phyloP scores from a whole-genome alignment of 768 basidiomycete genomes.

The Lyophyllum atratum region DNA sequence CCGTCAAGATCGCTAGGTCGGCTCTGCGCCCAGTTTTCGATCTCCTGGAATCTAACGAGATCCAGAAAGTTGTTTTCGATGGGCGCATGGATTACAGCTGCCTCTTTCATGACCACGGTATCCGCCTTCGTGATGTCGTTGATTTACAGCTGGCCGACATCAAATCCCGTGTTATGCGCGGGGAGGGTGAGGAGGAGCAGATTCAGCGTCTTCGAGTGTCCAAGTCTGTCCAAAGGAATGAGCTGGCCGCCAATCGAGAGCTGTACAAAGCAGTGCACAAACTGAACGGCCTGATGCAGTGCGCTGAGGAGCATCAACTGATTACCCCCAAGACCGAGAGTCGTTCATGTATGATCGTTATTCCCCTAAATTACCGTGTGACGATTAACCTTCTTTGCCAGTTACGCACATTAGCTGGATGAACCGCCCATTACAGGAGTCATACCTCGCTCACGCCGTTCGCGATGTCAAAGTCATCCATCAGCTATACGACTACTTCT shows the following conservation, averaged over 20 bases:
- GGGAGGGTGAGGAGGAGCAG: neutral
- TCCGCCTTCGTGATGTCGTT: slow-evolving; percentile 10
- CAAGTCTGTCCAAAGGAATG: neutral
- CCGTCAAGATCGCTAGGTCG: neutral
- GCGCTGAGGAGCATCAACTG: neutral
- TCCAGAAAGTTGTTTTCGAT: slow-evolving; percentile 19
- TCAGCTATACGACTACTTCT: slow-evolving; percentile 1
- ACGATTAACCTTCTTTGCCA: neutral
- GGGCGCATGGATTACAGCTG: slow-evolving; percentile 19
- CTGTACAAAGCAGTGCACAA: slow-evolving; percentile 3
- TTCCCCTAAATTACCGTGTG: no score
- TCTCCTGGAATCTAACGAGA: slow-evolving; percentile 10
- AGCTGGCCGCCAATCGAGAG: neutral
- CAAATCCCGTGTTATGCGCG: slow-evolving; percentile 7
- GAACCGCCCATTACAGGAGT: neutral
- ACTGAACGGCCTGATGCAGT: neutral
- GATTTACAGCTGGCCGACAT: slow-evolving; percentile 21
- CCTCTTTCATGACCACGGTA: slow-evolving; percentile 12
- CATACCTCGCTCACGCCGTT: slow-evolving; percentile 2
- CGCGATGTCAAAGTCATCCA: slow-evolving; percentile 8
- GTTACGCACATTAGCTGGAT: slow-evolving; percentile 6
- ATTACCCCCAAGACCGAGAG: neutral
- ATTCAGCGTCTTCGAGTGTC: neutral
- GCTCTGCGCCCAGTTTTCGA: slow-evolving; percentile 11
- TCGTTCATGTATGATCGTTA: neutral